Evolutionary conservation across 2,329 filamentous ascomycete genomes (phyloP).

Genomic region (Curvularia lunata): DNA sequence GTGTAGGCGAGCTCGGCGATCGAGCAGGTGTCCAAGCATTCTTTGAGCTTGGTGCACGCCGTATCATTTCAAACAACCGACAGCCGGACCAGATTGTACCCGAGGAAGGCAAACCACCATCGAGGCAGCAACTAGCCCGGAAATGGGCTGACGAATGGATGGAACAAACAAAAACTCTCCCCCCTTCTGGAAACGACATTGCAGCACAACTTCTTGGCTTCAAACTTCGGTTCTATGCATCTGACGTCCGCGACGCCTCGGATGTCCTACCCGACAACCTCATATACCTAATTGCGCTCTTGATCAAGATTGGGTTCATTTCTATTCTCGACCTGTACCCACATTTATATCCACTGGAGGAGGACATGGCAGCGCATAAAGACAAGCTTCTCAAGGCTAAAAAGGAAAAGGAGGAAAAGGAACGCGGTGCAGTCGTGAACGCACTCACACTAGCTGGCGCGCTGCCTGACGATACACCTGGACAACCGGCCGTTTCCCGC

Average conservation of each 20-base stretch:
- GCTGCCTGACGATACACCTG: slow-evolving; percentile 78
- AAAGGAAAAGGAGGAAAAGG: slow-evolving; percentile 72
- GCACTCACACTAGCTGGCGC: slow-evolving; percentile 87
- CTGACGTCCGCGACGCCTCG: slow-evolving; percentile 72
- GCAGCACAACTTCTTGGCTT: slow-evolving; percentile 96
- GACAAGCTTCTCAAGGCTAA: slow-evolving; percentile 70
- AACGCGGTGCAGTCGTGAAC: slow-evolving; percentile 73
- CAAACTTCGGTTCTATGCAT: slow-evolving; percentile 95
- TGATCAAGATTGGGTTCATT: slow-evolving; percentile 97
- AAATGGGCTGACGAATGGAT: slow-evolving; percentile 70
- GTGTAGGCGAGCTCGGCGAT: slow-evolving; percentile 67
- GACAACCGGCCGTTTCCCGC: slow-evolving; percentile 49
- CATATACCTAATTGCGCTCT: slow-evolving; percentile 85
- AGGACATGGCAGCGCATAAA: slow-evolving; percentile 77
- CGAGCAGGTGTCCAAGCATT: slow-evolving; percentile 76
- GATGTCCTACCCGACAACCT: slow-evolving; percentile 90
- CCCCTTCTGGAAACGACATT: slow-evolving; percentile 84
- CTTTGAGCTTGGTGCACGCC: slow-evolving; percentile 83
- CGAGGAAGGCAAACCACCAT: slow-evolving; percentile 24
- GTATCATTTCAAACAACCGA: slow-evolving; percentile 56
- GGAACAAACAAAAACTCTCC: slow-evolving; percentile 77
- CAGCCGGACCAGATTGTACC: slow-evolving; percentile 41
- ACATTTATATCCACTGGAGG: slow-evolving; percentile 85
- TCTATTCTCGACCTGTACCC: slow-evolving; percentile 89
- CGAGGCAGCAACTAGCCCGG: slow-evolving; percentile 53